Base-by-base conservation (phyloP, 2,329 filamentous ascomycete species). In the Claviceps humidiphila region DNA sequence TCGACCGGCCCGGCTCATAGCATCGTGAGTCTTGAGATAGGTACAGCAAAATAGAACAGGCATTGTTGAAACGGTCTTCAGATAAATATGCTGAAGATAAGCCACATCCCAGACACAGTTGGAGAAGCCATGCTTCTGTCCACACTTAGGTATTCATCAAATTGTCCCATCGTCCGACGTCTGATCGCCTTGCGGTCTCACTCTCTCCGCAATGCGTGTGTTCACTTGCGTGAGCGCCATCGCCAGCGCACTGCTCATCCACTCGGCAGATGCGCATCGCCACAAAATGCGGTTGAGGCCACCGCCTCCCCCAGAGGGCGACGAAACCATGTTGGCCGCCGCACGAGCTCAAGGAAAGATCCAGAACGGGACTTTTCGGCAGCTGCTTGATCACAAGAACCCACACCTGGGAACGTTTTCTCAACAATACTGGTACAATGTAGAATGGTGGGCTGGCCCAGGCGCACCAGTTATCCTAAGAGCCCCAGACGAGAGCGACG, bases 361-460 rank as follows among this genome's bases (percentile, higher is more conserved):
- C 41, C 20, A 24, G 41, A 22, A 2, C 17, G 41, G 8, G 2
- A 47, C 43, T 42, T 81, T 80, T 54, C 61, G 74, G 54, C 79
- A 82, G 61, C 66, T 76, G 49, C 74, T 82, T 48, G 78, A 83
- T 59, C 80, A 84, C 62, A 64, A 69, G 5, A 66, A 80, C 57
- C 76, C 77, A 1, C 64, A 64, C 14, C 63, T 77, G 8, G 82
- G 67, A 39, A 78, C 70, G 2, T 93, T 89, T 65, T 66, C 77
- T 39, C 72, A 89, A 49, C 78, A 86, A 11, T 94, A 90, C 70
- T 91, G 82, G 81, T 89, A 89, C 60, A 86, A 90, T 62, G 78
- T 81, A 2, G 76, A 76, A 40, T 77, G 84, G 69, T 93, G 89
- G 69, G 74, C 81, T 61, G 71, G 76, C 0, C 87, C 87, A 8